These are phyloP conservation scores for Xylaria sp. DNA, from an alignment of 2,329 filamentous ascomycete genomes.

Conservation along the genomic window DNA sequence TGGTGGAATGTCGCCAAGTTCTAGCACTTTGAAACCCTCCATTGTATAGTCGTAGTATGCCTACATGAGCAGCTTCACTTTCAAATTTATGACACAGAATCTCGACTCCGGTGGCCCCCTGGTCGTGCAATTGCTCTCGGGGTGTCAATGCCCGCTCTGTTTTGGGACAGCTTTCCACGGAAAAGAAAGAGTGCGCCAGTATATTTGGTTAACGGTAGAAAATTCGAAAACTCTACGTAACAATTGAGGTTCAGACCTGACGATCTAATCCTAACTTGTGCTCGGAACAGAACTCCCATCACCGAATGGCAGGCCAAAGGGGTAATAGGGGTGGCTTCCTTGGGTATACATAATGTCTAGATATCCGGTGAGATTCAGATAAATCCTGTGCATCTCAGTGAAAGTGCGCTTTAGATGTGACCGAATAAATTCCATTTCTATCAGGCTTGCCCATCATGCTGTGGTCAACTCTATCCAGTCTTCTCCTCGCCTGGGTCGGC, in stretches of 20 bases:
- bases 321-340: not conserved
- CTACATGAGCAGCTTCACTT: too few species aligned
- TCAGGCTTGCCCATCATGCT: conserved; percentile 15
- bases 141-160: not conserved
- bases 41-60: too few species aligned
- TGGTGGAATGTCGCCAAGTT: conserved; percentile 16
- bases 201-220: too few species aligned
- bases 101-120: not conserved
- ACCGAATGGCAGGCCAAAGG: conserved; percentile 3
- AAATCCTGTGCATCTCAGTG: too few species aligned
- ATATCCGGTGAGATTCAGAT: not conserved
- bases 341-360: conserved; percentile 7
- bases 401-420: too few species aligned
- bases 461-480: conserved; percentile 10
- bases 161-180: conserved; percentile 7
- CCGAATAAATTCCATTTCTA: not conserved
- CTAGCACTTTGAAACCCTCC: not conserved
- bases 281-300: conserved; percentile 10
- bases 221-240: conserved; percentile 1
- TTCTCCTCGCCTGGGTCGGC: conserved; percentile 24
- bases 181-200: too few species aligned
- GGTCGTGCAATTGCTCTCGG: not conserved
- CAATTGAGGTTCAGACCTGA: conserved; percentile 1
- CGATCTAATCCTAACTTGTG: conserved; percentile 12
- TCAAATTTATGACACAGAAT: too few species aligned